Conservation (phyloP, 2,329 filamentous ascomycete species). For the Dendrostoma leiphaemia region DNA sequence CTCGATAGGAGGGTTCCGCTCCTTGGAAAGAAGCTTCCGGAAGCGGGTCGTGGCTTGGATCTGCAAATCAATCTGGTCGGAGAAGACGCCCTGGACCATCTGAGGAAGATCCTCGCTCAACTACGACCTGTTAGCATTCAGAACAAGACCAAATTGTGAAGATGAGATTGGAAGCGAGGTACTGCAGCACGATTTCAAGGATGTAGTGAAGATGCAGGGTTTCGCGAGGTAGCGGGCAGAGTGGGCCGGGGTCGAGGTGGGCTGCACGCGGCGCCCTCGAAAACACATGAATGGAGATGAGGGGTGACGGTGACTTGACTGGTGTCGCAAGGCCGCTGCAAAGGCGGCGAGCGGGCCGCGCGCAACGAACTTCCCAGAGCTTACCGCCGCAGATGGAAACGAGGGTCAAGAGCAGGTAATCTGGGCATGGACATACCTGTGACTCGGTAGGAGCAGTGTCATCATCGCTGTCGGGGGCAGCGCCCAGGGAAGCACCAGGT, state of each 20-base stretch:
- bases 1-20: slow-evolving; percentile 98
- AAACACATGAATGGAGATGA: slow-evolving; percentile 10
- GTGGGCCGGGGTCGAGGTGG: slow-evolving; percentile 9
- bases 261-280: slow-evolving; percentile 3
- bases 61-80: slow-evolving; percentile 95
- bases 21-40: slow-evolving; percentile 95
- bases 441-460: slow-evolving; percentile 92
- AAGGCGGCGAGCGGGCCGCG: slow-evolving; percentile 1
- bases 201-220: background rate
- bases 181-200: background rate
- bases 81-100: slow-evolving; percentile 98
- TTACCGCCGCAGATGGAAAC: slow-evolving; percentile 3
- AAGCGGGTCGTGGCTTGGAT: slow-evolving; percentile 98
- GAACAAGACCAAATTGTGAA: background rate
- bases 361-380: background rate
- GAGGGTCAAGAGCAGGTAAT: slow-evolving; percentile 14
- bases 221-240: slow-evolving; percentile 6
- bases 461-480: slow-evolving; percentile 95
- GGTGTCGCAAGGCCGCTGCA: slow-evolving; percentile 4
- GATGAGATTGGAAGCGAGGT: background rate
- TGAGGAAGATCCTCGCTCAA: slow-evolving; percentile 96
- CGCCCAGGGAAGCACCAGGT: slow-evolving; percentile 78
- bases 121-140: slow-evolving; percentile 48
- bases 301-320: slow-evolving; percentile 7
- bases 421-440: slow-evolving; percentile 64